Evolutionary conservation across 768 basidiomycete genomes (phyloP).

Genomic region (Terana coerulea): DNA sequence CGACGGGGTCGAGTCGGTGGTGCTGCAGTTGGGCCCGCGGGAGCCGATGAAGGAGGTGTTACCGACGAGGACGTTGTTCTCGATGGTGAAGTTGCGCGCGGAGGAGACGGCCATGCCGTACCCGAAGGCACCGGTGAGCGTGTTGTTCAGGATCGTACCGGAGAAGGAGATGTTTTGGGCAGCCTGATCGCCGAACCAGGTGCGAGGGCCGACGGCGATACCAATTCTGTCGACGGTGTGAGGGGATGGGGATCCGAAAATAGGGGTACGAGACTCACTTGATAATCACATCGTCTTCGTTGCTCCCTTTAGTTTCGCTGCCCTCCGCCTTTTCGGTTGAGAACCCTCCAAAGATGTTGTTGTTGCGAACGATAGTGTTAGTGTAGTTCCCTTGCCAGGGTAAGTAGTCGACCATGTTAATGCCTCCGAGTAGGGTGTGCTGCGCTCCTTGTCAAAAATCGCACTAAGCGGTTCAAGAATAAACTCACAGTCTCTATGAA

Average conservation of each 20-base stretch:
- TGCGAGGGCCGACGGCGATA: constrained; percentile 74
- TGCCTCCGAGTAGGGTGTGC: constrained; percentile 71
- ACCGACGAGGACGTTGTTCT: constrained; percentile 55
- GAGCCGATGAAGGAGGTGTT: constrained; percentile 76
- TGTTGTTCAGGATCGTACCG: constrained; percentile 56
- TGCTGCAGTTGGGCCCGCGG: constrained; percentile 61
- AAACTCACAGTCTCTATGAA: constrained; percentile 60
- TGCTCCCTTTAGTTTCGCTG: constrained; percentile 47
- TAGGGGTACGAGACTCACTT: constrained; percentile 45
- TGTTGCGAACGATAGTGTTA: constrained; percentile 62
- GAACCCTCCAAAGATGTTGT: constrained; percentile 66
- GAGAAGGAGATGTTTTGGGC: constrained; percentile 50
- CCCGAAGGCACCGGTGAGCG: constrained; percentile 63
- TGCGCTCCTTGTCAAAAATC: constrained; percentile 22
- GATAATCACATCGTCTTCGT: constrained; percentile 57
- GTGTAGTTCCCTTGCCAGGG: constrained; percentile 68
- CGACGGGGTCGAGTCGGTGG: constrained; percentile 42
- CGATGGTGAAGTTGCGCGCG: constrained; percentile 62
- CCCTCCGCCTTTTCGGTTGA: constrained; percentile 42
- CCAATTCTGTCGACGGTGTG: constrained; percentile 50
- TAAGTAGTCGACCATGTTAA: constrained; percentile 71
- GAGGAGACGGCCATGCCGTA: constrained; percentile 69
- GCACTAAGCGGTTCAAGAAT: neutral
- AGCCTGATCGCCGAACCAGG: constrained; percentile 65
- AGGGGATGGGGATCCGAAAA: constrained; percentile 2